Evolutionary conservation across 192 early-diverging fungal genomes (phyloP), one percentile per base, ranked within the genome.

Genomic region (Phycomyces nitens): DNA sequence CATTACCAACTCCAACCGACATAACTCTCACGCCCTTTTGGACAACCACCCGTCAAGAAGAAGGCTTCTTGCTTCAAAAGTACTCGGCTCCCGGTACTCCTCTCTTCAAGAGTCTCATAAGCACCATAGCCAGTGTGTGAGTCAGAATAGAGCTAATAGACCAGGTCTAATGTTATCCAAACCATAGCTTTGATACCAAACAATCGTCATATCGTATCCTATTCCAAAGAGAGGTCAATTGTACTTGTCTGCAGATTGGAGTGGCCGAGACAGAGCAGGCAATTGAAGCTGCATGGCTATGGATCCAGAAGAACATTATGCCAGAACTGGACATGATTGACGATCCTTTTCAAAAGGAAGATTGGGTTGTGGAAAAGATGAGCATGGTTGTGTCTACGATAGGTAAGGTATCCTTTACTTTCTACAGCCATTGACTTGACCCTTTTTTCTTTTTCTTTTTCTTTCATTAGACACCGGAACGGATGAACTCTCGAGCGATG

Each of bases 71-170:
- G 21, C 78, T 91, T 27, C 90, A 92, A 71, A 84, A 83, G 62
- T 86, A 84, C 39, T 80, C 79, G 49, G 72, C 81, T 18, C 75
- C 83, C n/a, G 75, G 78, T 40, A 84, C 76, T 26, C 70, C 79
- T 44, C 74, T 92, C 59, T 63, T 89, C 56, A 77, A 82, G 55
- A 86, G 82, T 56, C 78, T 98, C 20, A 78, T 94, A 58, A 89
- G 89, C 9, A 96, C 94, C 18, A 90, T 98, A 58, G 95, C 97
- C 60, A 97, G 95, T 75, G 94, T 98, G 85, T 91, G 82, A 68
- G 79, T 74, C 7, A 40, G 49, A n/a, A 38, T 39, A 51, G 21
- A 60, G 39, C 27, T n/a, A n/a, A n/a, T n/a, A n/a, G n/a, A n/a
- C n/a, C n/a, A n/a, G n/a, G n/a, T n/a, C n/a, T n/a, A n/a, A n/a